Percentiles rank a stretch among this genome's conserved stretches.
phyloP scores from a whole-genome alignment of 192 early-diverging fungal genomes.

The Fimicolochytrium jonesii region DNA sequence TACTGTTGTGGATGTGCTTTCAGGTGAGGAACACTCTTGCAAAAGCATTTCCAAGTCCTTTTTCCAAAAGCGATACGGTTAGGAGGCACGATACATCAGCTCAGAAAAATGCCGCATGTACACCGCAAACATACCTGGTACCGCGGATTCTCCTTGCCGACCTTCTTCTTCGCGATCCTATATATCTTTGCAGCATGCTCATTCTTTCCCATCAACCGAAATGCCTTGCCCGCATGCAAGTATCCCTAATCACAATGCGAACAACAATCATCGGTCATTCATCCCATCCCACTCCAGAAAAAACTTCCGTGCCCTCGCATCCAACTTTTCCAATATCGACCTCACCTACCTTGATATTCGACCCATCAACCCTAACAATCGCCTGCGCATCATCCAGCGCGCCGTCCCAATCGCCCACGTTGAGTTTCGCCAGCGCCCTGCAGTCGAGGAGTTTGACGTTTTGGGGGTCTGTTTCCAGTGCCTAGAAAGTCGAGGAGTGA shows the following conservation, averaged over 20 bases:
- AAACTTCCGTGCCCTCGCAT: too few relatives aligned
- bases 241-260: not conserved
- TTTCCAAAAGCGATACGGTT: not conserved
- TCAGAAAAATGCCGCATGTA: not conserved
- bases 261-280: not conserved
- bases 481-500: too few relatives aligned
- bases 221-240: not conserved
- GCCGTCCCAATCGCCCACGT: too few relatives aligned
- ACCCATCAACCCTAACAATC: too few relatives aligned
- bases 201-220: not conserved
- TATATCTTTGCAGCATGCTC: not conserved
- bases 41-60: not conserved
- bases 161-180: constrained; percentile 5
- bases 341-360: too few relatives aligned
- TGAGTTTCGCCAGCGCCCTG: too few relatives aligned
- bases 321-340: too few relatives aligned
- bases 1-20: not conserved
- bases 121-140: not conserved
- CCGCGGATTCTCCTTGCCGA: not conserved
- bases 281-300: too few relatives aligned
- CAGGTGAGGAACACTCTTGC: not conserved
- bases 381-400: too few relatives aligned
- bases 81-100: not conserved
- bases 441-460: too few relatives aligned
- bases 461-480: too few relatives aligned